Conservation (phyloP, 495 filamentous ascomycete genomes). For the Parmelia sp. region DNA sequence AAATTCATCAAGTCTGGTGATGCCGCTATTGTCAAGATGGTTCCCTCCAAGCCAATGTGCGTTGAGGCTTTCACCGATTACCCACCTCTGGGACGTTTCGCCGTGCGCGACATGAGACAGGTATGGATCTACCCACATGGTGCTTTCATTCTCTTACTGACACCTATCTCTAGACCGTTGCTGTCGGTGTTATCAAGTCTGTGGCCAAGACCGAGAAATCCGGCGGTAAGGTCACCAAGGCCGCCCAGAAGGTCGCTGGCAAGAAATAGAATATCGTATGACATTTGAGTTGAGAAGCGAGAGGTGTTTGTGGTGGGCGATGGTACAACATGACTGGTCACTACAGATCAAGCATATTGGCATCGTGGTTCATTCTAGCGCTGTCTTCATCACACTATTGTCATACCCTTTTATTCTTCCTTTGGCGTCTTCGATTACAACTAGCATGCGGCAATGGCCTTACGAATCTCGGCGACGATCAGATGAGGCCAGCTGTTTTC, state of each 20-base stretch:
- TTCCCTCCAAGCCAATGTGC: constrained; percentile 99
- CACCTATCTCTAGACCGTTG: constrained; percentile 79
- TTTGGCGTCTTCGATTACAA: constrained; percentile 12
- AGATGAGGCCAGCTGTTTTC: constrained; percentile 9
- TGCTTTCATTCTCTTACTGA: neutral
- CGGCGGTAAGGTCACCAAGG: constrained; percentile 66
- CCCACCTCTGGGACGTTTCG: constrained; percentile 97
- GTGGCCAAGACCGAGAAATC: constrained; percentile 69
- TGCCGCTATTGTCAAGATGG: constrained; percentile 99
- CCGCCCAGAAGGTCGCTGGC: constrained; percentile 54
- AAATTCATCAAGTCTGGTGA: constrained; percentile 99
- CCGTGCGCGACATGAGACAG: constrained; percentile 67
- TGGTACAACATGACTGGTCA: constrained; percentile 24
- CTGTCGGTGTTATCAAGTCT: constrained; percentile 83
- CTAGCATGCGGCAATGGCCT: constrained; percentile 9
- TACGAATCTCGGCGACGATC: constrained; percentile 12
- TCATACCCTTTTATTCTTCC: constrained; percentile 21
- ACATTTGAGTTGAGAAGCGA: constrained; percentile 20
- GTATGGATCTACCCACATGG: constrained; percentile 10
- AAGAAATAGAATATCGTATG: constrained; percentile 52
- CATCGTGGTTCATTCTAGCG: constrained; percentile 32
- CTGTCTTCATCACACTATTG: constrained; percentile 28
- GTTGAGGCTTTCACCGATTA: constrained; percentile 99
- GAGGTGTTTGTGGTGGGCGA: constrained; percentile 29
- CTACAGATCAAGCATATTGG: constrained; percentile 21